These are phyloP conservation scores for Tritrichomonas foetus DNA, from an alignment of 208 protist species.

Conservation along the genomic window DNA sequence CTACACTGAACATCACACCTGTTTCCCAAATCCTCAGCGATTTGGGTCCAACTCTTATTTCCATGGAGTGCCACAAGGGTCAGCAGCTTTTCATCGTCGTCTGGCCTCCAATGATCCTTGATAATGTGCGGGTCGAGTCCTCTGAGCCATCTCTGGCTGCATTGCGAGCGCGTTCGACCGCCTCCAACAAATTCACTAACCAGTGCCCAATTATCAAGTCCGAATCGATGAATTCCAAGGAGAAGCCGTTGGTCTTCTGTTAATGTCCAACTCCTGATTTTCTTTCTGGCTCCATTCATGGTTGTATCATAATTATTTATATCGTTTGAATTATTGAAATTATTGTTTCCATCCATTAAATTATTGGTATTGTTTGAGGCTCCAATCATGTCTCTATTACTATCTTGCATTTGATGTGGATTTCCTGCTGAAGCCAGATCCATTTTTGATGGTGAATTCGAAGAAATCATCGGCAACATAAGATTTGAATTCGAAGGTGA, in stretches of 20 bases:
- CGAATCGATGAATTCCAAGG: neutral
- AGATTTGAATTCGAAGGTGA: too few species aligned
- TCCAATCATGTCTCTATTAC: too few species aligned
- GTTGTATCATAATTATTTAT: too few species aligned
- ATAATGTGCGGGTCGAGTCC: neutral
- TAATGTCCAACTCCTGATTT: neutral
- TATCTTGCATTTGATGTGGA: too few species aligned
- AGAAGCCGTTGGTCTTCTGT: neutral
- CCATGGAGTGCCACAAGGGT: neutral
- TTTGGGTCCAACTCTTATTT: neutral
- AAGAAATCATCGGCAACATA: too few species aligned
- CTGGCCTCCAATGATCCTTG: neutral
- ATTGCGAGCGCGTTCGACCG: neutral
- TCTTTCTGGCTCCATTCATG: too few species aligned
- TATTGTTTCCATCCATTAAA: too few species aligned
- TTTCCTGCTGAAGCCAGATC: too few species aligned
- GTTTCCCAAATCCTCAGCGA: neutral
- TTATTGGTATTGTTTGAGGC: too few species aligned
- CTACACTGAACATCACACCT: too few species aligned
- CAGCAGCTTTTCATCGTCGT: neutral
- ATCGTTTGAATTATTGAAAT: too few species aligned
- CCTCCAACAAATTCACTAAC: neutral
- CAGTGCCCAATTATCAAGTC: neutral
- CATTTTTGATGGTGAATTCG: too few species aligned
- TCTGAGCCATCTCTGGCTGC: neutral